These are phyloP conservation scores for Fusarium fracticaudum DNA, from an alignment of 2,329 filamentous ascomycete species.

Conservation along the genomic window DNA sequence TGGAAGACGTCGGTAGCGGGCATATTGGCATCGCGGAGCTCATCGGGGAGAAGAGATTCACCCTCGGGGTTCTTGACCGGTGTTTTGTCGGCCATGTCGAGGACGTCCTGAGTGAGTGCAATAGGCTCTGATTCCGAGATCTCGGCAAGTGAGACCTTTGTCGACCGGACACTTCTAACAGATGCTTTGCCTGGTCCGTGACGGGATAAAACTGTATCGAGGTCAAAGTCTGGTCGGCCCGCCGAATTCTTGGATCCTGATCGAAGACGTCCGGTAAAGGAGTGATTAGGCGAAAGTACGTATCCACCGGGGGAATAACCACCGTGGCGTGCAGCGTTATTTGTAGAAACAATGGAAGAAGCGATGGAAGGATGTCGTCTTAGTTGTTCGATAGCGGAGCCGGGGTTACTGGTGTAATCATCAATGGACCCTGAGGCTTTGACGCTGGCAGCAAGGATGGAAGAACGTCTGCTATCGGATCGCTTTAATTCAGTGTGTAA, in stretches of 20 bases:
- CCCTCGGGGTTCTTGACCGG: constrained; percentile 53
- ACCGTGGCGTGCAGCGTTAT: constrained; percentile 71
- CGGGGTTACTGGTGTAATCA: constrained; percentile 42
- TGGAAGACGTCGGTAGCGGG: constrained; percentile 48
- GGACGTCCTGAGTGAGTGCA: constrained; percentile 59
- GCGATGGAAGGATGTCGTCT: constrained; percentile 59
- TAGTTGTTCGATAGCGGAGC: constrained; percentile 42
- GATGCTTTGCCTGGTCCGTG: constrained; percentile 66
- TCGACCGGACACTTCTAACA: constrained; percentile 60
- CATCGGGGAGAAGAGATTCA: constrained; percentile 49
- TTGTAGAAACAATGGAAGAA: constrained; percentile 75
- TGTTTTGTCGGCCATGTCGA: constrained; percentile 63
- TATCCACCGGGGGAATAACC: constrained; percentile 76
- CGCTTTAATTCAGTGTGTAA: constrained; percentile 77
- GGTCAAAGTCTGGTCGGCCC: constrained; percentile 53
- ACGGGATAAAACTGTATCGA: constrained; percentile 55
- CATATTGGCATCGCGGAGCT: constrained; percentile 48
- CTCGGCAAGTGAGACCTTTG: constrained; percentile 62
- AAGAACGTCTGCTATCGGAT: constrained; percentile 73
- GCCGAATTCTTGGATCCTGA: constrained; percentile 64
- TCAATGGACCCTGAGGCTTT: constrained; percentile 47
- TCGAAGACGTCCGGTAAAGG: constrained; percentile 65
- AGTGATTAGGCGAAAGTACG: constrained; percentile 73
- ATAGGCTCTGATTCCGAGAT: constrained; percentile 67
- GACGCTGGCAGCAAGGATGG: constrained; percentile 62